phyloP scores from a whole-genome alignment of 208 protist genomes.

The Phytomonas sp. region DNA sequence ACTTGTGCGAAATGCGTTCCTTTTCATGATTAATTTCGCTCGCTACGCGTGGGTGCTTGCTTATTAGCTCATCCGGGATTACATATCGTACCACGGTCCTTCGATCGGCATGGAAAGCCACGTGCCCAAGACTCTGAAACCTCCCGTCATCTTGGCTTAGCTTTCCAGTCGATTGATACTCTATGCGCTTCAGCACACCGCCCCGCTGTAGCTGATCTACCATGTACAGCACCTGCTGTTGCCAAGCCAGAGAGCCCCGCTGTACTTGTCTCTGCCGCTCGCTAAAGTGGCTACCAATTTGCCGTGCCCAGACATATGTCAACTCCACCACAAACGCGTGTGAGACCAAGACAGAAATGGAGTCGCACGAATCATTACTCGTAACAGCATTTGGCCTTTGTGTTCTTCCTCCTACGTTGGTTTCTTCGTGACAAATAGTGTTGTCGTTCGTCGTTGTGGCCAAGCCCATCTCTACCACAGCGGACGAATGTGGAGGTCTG shows the following conservation, averaged over 20 bases:
- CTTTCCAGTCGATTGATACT: not conserved
- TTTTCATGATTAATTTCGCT: not conserved
- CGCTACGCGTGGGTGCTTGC: not conserved
- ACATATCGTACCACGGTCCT: not conserved
- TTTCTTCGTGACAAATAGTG: not conserved
- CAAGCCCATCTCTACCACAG: not conserved
- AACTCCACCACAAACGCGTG: conserved; percentile 50
- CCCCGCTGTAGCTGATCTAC: not conserved
- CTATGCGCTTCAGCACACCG: not conserved
- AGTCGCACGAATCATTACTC: not conserved
- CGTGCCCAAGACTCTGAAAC: not conserved
- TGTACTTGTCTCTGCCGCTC: not conserved
- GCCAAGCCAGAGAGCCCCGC: not conserved
- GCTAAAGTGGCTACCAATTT: conserved; percentile 14
- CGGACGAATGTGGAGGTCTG: not conserved
- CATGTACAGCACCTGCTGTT: not conserved
- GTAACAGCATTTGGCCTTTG: not conserved
- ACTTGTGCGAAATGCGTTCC: not conserved
- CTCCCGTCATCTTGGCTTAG: not conserved
- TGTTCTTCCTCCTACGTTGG: not conserved
- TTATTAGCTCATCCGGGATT: not conserved
- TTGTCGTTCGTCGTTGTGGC: not conserved
- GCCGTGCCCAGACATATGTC: conserved; percentile 42
- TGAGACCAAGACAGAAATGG: not conserved
- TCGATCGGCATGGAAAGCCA: not conserved